Conservation (phyloP, 2,329 filamentous ascomycete species). For the Neofusicoccum umdonicola region DNA sequence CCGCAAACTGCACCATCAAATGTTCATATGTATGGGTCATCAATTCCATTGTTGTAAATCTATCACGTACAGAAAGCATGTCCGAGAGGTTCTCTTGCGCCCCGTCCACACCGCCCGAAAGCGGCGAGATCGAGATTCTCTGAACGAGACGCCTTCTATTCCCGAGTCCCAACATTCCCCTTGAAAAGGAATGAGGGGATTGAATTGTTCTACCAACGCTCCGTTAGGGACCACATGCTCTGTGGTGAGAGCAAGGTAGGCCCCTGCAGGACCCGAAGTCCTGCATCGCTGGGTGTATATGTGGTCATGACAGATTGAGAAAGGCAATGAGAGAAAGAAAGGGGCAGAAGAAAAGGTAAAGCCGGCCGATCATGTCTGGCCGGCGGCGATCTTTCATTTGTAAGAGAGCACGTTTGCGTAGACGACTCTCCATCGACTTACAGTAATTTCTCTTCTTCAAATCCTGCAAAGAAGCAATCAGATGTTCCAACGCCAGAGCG, state of each 20-base stretch:
- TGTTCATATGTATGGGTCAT: neutral
- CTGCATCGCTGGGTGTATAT: conserved; percentile 43
- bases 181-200: conserved; percentile 17
- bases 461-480: conserved; percentile 6
- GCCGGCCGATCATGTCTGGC: conserved; percentile 3
- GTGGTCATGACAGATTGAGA: neutral
- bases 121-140: conserved; percentile 18
- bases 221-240: conserved; percentile 43
- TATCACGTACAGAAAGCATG: conserved; percentile 18
- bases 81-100: conserved; percentile 41
- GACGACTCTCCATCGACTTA: neutral
- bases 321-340: neutral
- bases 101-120: conserved; percentile 29
- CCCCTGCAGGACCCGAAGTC: conserved; percentile 44
- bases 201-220: conserved; percentile 44
- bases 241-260: conserved; percentile 27
- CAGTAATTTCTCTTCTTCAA: neutral
- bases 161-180: conserved; percentile 21
- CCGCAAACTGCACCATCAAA: too few species aligned
- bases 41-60: neutral
- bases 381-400: neutral
- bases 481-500: conserved; percentile 3
- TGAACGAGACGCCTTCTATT: conserved; percentile 34
- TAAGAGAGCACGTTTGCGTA: neutral
- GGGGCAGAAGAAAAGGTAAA: neutral